Evolutionary conservation across 2,329 filamentous ascomycete species (phyloP), one percentile per base, ranked within the genome.

Genomic region (Fusarium sp.): DNA sequence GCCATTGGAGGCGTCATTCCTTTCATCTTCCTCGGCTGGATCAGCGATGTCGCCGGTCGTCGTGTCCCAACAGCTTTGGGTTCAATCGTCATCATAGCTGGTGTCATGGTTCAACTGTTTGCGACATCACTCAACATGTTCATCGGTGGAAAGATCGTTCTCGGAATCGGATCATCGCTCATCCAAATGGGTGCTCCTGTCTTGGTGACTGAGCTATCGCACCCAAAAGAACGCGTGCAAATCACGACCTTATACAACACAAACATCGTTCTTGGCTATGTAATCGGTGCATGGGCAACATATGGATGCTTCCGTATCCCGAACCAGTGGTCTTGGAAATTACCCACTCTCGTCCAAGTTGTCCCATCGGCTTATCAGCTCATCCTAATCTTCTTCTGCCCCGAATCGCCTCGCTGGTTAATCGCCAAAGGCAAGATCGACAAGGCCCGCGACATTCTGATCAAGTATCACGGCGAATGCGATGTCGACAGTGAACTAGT

Each of bases 361-460:
- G 62, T 83, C 6, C 84, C 81, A 79, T 74, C 81, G 3, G 71
- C 66, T 1, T 79, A 78, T 28, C 79, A 85, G 65, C 79, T 87
- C 19, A 56, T 76, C 11, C 81, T 84, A 54, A 76, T 85, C 51
- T 81, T 79, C 67, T 84, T 87, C 51, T 81, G 88, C 7, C 88
- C 88, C 0, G 89, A 91, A 65, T 88, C 84, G 1, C 89, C 89
- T 2, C 82, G 89, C 38, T 90, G 84, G 83, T 76, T 89, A 28
- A 80, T 89, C 43, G 82, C 83, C 36, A 81, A 86, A 63, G 85
- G 86, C 33, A 80, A 81, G 22, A 62, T 75, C 2, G 82, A 86
- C 7, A 80, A 88, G 69, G 87, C 87, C 0, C 82, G 79, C 17
- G 77, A 78, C 1, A 84, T 88, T 26, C 73, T 89, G 1, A 78